Base-by-base conservation (phyloP, 2,329 filamentous ascomycete genomes). In the Penicillium fuscoglaucum region DNA sequence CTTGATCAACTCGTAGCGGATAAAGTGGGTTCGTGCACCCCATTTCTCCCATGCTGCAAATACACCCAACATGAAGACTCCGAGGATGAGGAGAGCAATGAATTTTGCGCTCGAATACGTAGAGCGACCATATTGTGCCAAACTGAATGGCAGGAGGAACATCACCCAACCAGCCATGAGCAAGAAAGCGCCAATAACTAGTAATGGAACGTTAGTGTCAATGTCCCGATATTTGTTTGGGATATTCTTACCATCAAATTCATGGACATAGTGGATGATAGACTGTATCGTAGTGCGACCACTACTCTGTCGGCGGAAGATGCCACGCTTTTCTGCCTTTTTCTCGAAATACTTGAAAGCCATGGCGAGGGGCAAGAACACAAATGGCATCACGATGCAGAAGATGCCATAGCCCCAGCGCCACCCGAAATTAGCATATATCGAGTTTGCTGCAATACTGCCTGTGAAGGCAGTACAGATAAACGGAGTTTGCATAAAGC, bases 121-220 rank as follows among this genome's bases (percentile, higher is more conserved):
- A 6, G 75, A 64, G 9, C 69, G 66, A 19, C 78, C 72, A 28
- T 69, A 70, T n/a, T 67, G 64, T 49, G 76, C 71, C 21, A 90
- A 77, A 50, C 78, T 85, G 74, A 91, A 88, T 0, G 88, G 85
- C 17, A 91, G 79, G 4, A 90, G 79, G 69, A 90, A 83, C 3
- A 90, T 74, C 2, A 85, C 79, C 68, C 87, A 84, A 0, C 85
- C 87, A 1, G 76, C 79, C 52, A 83, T 82, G 45, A 90, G 76
- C 1, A 90, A 74, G 15, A 60, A 49, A 12, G 61, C 66, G 8
- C 68, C 68, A 24, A 70, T 51, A 6, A 70, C 66, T 69, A 41
- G 19, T 26, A 13, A 31, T 12, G 10, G n/a, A 24, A 15, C 1
- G 31, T 60, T 48, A 51, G 31, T 33, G 10, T 86, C 79, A 71